Evolutionary conservation across 2,329 filamentous ascomycete species (phyloP), one percentile per base, ranked within the genome.

Genomic region (Sphaceloma murrayae): DNA sequence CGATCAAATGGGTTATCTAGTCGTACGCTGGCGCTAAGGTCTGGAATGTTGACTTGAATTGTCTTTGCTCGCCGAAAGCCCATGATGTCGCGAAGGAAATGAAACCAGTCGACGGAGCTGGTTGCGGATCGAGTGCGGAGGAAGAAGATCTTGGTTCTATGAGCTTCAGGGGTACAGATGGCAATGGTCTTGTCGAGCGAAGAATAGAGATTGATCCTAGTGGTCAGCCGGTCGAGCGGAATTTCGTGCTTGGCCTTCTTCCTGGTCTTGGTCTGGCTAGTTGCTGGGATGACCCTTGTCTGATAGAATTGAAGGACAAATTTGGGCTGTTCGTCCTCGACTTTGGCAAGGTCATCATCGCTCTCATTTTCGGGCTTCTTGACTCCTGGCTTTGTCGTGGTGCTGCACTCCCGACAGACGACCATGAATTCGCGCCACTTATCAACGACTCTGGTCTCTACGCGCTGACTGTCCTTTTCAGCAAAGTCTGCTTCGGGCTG

Each of bases 21-120:
- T 17, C 69, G 62, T 19, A 82, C 59, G 21, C 67, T 74, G 19
- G 82, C 67, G 36, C 69, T 73, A 36, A 82, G 64, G 54, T 81
- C 77, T 2, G 78, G 78, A 8, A 82, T 73, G 48, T 74, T 70
- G 51, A 82, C 70, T 44, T 76, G 68, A 7, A 82, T 63, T 22
- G 70, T 70, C 27, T 67, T 65, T 3, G 74, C 67, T 44, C 75
- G 68, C 34, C 68, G 65, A 68, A 71, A 75, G 27, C 78, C 78
- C 14, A 82, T 62, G 5, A 73, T 65, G 43, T 74, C 73, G 9
- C 72, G 67, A 10, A 82, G 63, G 50, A 81, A 81, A 0, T 77
- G 80, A 55, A 78, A 81, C 78, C 78, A 82, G 56, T 82, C 78
- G 7, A 79, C 72, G 5, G 77, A 74, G 52, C 74, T 74, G 4